Base-by-base conservation (phyloP, 2,329 filamentous ascomycete species). In the Aspergillus quadrilineatus region DNA sequence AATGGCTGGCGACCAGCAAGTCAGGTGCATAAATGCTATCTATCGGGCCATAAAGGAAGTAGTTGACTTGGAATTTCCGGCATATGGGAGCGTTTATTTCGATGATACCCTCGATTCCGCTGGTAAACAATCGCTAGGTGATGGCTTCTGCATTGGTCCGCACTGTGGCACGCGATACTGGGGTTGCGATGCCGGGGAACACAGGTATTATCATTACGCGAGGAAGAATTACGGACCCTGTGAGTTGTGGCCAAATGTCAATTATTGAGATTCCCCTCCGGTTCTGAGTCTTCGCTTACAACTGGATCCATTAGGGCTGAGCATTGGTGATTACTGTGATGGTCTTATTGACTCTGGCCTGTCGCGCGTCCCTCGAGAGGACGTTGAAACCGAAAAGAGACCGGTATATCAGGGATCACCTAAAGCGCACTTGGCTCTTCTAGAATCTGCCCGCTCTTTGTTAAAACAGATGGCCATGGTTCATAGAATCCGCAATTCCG, bases 311-410 rank as follows among this genome's bases (percentile, higher is more conserved):
- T 22, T 34, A 78, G 75, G 75, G 75, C 43, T 15, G 6, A 62
- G 67, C 57, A 56, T 77, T 43, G 46, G 39, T 12, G 64, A 61
- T 62, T 77, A 73, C 55, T 66, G 63, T 51, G 59, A 72, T 41
- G 73, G 71, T 41, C 69, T 78, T 34, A 67, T 77, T 32, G 74
- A 78, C 61, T 61, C 66, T 36, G 72, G 73, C 42, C 60, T 75
- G 54, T 72, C 73, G 12, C 68, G 67, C 39, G 60, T 77, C 46
- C 71, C 73, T 46, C 63, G 59, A 50, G 53, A 53, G 6, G 60
- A 64, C 45, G 5, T 58, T 22, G 26, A 59, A 8, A 43, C 50
- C 44, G 34, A 37, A 10, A 37, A 42, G 39, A 66, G 59, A 42
- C 65, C 67, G 59, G 62, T 59, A 29, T 77, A 75, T 57, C 67